A percentile compares a stretch with the other conserved stretches of the same genome.
These are phyloP conservation scores for Magnaporthales sp. DNA, from an alignment of 2,329 filamentous ascomycete genomes.

Conservation along the genomic window DNA sequence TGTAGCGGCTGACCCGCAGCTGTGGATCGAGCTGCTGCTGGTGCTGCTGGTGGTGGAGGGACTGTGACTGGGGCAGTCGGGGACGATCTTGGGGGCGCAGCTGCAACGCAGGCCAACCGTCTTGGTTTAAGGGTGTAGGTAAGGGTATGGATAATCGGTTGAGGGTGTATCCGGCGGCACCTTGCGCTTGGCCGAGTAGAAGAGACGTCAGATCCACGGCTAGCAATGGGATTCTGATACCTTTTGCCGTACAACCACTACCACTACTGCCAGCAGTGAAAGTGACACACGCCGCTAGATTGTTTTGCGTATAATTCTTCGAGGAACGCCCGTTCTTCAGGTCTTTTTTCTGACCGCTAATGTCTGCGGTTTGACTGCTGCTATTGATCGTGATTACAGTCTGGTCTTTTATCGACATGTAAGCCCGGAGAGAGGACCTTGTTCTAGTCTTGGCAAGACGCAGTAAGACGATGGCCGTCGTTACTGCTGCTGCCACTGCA, in stretches of 20 bases:
- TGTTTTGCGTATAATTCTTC: slow-evolving; percentile 9
- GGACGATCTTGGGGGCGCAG: not conserved
- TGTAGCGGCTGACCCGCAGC: slow-evolving; percentile 6
- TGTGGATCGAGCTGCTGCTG: not conserved
- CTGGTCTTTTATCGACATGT: not conserved
- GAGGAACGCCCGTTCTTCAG: not conserved
- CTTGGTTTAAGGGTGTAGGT: not conserved
- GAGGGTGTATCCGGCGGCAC: not conserved
- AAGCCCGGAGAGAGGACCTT: not conserved
- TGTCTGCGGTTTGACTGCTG: not conserved
- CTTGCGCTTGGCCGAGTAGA: not conserved
- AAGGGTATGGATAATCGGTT: not conserved
- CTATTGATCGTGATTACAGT: not conserved
- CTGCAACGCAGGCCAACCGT: not conserved
- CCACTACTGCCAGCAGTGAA: not conserved
- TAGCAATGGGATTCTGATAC: not conserved
- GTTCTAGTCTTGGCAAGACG: not conserved
- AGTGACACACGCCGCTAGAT: slow-evolving; percentile 4
- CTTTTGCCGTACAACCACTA: not conserved
- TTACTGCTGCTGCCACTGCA: not conserved
- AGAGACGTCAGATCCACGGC: not conserved
- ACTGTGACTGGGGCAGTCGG: not conserved
- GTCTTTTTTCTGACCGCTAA: not conserved
- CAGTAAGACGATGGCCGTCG: not conserved
- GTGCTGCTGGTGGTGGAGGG: not conserved